These are phyloP conservation scores for Lodderomyces pseudojiufengensis DNA, from an alignment of 1,139 yeast genomes.

Conservation along the genomic window DNA sequence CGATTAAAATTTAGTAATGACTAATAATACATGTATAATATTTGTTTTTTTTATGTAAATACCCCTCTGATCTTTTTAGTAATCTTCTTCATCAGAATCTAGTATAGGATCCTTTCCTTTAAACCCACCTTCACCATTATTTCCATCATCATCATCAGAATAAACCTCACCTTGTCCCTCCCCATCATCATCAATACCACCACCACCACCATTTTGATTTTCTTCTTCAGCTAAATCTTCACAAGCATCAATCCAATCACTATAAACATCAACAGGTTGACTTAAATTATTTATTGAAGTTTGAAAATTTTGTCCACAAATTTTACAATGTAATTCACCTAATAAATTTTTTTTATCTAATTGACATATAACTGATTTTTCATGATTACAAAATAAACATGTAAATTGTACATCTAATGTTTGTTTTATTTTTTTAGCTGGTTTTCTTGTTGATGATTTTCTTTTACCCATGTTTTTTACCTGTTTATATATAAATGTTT, in stretches of 20 bases:
- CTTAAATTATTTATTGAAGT: conserved; percentile 78
- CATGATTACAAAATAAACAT: conserved; percentile 95
- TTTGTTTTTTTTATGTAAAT: too few species aligned
- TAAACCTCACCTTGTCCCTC: conserved; percentile 27
- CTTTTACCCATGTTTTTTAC: conserved; percentile 78
- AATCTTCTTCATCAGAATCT: conserved; percentile 30
- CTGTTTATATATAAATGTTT: too few species aligned
- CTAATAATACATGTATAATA: neutral
- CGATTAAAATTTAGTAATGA: neutral
- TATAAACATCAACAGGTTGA: conserved; percentile 90
- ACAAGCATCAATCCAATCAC: conserved; percentile 99
- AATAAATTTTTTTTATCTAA: conserved; percentile 83
- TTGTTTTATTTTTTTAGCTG: conserved; percentile 74
- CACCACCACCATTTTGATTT: conserved; percentile 24
- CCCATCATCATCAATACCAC: conserved; percentile 16
- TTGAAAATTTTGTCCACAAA: conserved; percentile 93
- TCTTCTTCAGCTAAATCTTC: conserved; percentile 85
- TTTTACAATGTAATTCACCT: conserved; percentile 85
- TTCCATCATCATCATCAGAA: conserved; percentile 35
- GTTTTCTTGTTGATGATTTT: conserved; percentile 84
- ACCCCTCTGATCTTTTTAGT: conserved; percentile 8
- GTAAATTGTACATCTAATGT: conserved; percentile 83
- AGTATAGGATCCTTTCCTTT: conserved; percentile 15
- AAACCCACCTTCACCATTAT: conserved; percentile 13
- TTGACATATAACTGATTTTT: conserved; percentile 82